Percentiles rank a stretch among this genome's conserved stretches.
Conservation (phyloP, 179 eudicot species). For the Gypsophila paniculata region DNA sequence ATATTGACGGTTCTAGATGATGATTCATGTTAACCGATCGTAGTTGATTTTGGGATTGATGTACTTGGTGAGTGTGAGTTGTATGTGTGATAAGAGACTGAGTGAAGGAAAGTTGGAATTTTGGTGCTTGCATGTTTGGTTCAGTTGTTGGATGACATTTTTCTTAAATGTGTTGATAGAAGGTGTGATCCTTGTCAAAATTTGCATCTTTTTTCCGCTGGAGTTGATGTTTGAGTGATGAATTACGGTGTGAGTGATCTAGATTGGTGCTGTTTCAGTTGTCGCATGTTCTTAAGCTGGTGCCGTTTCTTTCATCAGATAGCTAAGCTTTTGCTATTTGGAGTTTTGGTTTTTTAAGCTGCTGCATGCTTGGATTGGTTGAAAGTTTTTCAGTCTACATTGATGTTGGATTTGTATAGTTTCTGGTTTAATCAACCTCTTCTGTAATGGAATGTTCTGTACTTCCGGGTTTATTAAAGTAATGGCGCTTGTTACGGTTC, state of each 20-base stretch:
- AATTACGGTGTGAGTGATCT: neutral
- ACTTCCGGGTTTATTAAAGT: neutral
- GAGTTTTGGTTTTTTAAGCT: neutral
- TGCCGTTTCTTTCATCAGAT: neutral
- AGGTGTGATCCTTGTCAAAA: conserved; percentile 3
- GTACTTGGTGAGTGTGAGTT: too few species aligned
- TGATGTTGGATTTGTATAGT: neutral
- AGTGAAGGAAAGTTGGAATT: neutral
- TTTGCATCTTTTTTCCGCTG: neutral
- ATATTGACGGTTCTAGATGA: too few species aligned
- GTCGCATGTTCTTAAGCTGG: neutral
- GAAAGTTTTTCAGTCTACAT: neutral
- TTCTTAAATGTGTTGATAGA: neutral
- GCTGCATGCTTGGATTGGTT: neutral
- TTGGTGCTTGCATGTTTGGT: conserved; percentile 1
- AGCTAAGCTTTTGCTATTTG: neutral
- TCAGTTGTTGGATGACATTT: neutral
- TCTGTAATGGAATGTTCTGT: neutral
- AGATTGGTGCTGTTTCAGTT: neutral
- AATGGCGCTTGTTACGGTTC: neutral
- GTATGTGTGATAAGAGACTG: too few species aligned
- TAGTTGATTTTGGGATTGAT: too few species aligned
- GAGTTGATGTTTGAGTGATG: neutral
- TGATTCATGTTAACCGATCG: too few species aligned
- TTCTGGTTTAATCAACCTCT: neutral